phyloP scores from a whole-genome alignment of 75 land plant species.

The Cunninghamia lanceolata region DNA sequence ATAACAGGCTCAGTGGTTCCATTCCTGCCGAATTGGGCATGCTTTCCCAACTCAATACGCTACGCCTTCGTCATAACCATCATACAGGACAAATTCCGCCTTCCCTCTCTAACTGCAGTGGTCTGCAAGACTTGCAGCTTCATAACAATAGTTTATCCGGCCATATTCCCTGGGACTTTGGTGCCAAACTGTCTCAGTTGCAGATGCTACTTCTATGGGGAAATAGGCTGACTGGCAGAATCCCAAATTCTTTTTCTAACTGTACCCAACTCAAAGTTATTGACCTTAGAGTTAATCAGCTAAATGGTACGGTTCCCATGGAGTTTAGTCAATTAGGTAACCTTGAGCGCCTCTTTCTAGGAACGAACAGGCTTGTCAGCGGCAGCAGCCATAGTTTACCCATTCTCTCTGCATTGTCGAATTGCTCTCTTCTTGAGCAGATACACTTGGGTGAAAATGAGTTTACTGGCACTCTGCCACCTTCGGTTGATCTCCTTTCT shows the following conservation, averaged over 20 bases:
- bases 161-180: constrained; percentile 35
- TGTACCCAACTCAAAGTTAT: constrained; percentile 38
- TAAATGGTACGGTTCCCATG: constrained; percentile 12
- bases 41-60: constrained; percentile 15
- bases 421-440: constrained; percentile 18
- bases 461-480: constrained; percentile 32
- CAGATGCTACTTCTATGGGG: constrained; percentile 30
- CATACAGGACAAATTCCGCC: constrained; percentile 26
- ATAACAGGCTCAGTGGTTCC: constrained; percentile 24
- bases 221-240: constrained; percentile 39
- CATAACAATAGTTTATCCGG: constrained; percentile 47
- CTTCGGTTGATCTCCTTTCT: constrained; percentile 27
- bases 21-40: constrained; percentile 28
- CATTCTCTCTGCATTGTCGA: constrained; percentile 45
- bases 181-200: constrained; percentile 29
- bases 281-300: constrained; percentile 2
- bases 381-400: neutral
- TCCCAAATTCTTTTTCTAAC: constrained; percentile 31
- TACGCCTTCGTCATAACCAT: constrained; percentile 29
- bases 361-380: constrained; percentile 40
- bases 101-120: constrained; percentile 22
- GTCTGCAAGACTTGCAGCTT: constrained; percentile 45
- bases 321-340: constrained; percentile 8
- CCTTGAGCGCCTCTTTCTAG: constrained; percentile 16
- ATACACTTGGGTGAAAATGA: constrained; percentile 20